A percentile compares a stretch with the other conserved stretches of the same genome.
Evolutionary conservation across 805 yeast genomes (phyloP).

Genomic region (Tetrapisispora nanseiensis): DNA sequence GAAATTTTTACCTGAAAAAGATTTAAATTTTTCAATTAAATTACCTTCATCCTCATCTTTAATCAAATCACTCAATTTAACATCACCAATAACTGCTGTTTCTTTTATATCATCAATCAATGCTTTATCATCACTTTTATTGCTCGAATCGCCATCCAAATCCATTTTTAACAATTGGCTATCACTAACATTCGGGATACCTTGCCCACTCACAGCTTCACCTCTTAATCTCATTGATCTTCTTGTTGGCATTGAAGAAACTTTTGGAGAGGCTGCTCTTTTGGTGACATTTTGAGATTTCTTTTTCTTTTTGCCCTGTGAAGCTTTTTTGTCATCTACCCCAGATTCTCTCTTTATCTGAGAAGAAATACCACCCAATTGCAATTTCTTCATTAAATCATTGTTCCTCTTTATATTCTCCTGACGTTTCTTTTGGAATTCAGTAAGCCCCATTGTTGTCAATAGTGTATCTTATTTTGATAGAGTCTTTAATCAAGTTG

Average conservation of each 20-base stretch:
- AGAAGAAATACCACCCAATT: conserved; percentile 48
- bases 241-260: conserved; percentile 45
- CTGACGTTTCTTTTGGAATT: conserved; percentile 61
- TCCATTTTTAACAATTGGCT: conserved; percentile 16
- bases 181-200: conserved; percentile 22
- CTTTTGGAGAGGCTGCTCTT: conserved; percentile 11
- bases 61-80: conserved; percentile 50
- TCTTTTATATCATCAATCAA: conserved; percentile 42
- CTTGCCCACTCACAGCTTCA: conserved; percentile 39
- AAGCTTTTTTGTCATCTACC: conserved; percentile 24
- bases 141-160: conserved; percentile 1
- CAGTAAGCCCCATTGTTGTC: conserved; percentile 35
- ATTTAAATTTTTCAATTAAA: conserved; percentile 25
- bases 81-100: conserved; percentile 56
- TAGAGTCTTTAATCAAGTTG: too few species aligned
- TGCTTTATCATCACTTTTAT: conserved; percentile 1
- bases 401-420: conserved; percentile 79
- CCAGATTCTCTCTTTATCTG: conserved; percentile 43
- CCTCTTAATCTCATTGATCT: conserved; percentile 78
- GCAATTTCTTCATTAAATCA: conserved; percentile 60
- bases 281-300: conserved; percentile 8
- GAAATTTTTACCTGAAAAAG: conserved; percentile 28
- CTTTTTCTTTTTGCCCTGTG: conserved; percentile 17
- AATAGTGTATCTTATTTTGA: too few species aligned
- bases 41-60: conserved; percentile 32